phyloP scores from a whole-genome alignment of 2,329 filamentous ascomycete species.

The Thelonectria discophora region DNA sequence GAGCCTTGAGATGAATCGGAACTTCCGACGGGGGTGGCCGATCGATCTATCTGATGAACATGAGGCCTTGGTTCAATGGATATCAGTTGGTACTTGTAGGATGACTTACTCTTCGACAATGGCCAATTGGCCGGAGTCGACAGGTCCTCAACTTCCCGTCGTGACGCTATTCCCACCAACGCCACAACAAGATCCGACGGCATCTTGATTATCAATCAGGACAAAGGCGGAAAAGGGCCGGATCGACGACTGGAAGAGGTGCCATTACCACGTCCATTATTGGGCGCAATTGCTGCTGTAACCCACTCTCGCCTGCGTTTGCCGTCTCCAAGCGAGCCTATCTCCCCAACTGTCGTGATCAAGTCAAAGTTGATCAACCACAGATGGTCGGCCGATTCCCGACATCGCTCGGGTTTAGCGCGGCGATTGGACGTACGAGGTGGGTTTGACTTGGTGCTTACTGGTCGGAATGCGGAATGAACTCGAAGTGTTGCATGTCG shows the following conservation, averaged over 20 bases:
- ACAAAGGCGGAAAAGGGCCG: not conserved
- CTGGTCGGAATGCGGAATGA: not conserved
- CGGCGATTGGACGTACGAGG: slow-evolving; percentile 6
- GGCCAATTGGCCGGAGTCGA: not conserved
- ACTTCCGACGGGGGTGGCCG: slow-evolving; percentile 18
- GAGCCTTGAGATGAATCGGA: slow-evolving; percentile 2
- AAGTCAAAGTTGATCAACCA: not conserved
- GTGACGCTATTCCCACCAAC: not conserved
- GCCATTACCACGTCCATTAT: not conserved
- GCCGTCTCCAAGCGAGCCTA: not conserved
- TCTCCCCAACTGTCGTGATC: not conserved
- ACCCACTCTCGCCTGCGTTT: not conserved
- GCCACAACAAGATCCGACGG: not conserved
- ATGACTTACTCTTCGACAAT: not conserved
- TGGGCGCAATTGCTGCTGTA: not conserved
- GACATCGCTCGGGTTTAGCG: slow-evolving; percentile 25
- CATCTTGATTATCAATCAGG: not conserved
- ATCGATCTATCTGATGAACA: slow-evolving; percentile 1
- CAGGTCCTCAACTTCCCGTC: not conserved
- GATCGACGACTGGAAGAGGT: not conserved
- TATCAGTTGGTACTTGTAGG: not conserved
- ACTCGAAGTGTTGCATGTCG: not conserved
- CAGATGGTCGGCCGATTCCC: slow-evolving; percentile 4
- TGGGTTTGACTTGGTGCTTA: no score
- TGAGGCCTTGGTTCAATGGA: not conserved